Evolutionary conservation across 2,329 filamentous ascomycete genomes (phyloP), one percentile per base, ranked within the genome.

Genomic region (Diplocarpon mali): DNA sequence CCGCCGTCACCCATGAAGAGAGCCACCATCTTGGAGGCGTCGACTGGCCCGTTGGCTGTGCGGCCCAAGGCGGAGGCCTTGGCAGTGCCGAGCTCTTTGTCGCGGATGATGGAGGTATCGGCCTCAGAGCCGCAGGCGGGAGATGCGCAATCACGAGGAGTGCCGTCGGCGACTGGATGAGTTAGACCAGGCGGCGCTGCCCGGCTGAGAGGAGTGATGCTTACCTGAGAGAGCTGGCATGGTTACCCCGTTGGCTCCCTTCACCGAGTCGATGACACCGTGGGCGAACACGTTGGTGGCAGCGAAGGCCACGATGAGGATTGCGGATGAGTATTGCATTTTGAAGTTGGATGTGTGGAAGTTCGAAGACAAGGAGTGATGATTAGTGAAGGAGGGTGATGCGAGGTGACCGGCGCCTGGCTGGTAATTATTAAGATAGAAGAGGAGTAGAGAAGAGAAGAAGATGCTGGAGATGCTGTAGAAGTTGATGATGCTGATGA

Each of bases 71-170:
- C 69, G 29, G 69, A 70, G 30, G 74, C 76, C 53, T 70, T 67
- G 55, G 65, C 67, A 39, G 65, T 70, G 32, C 65, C 64, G 46
- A 83, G 69, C 64, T 83, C 79, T 11, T 66, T 63, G 48, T 73
- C 64, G 31, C 78, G 75, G 63, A 83, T 81, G 67, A 83, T 81
- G 61, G 78, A 69, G n/a, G 80, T 83, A 58, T 84, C 80, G 47
- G 72, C 75, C 61, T 83, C 73, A n/a, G 78, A 72, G 47, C 79
- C 80, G 58, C 78, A 83, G 37, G 61, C 51, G 54, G 78, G 76
- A 55, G 66, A 67, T 40, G 73, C 67, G 62, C 78, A 83, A 64
- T 83, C 78, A 57, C 80, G 77, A 40, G 78, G 80, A 50, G 79
- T 83, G 56, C 78, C 78, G 49, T 83, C 78, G 38, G 69, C 67